Conservation (phyloP, 2,329 filamentous ascomycete genomes). For the Elsinoe arachidis region DNA sequence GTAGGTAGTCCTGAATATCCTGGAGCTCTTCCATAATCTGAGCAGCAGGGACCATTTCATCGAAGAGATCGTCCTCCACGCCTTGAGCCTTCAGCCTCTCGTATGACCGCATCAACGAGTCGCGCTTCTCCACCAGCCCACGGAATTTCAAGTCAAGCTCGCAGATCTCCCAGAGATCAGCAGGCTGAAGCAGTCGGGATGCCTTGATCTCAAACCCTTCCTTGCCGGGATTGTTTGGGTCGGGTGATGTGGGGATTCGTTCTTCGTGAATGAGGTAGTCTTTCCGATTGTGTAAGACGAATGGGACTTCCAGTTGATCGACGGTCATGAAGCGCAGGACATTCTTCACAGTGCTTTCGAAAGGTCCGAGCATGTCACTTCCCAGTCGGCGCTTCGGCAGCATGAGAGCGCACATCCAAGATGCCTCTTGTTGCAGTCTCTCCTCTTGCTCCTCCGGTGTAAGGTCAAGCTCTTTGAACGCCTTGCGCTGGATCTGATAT, state of each 20-base stretch:
- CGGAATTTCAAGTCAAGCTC: constrained; percentile 94
- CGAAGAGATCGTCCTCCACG: constrained; percentile 59
- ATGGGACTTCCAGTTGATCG: constrained; percentile 90
- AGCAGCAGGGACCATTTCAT: constrained; percentile 71
- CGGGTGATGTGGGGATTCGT: constrained; percentile 54
- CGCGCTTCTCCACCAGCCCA: constrained; percentile 84
- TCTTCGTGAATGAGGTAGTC: constrained; percentile 91
- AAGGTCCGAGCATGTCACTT: constrained; percentile 66
- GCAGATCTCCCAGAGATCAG: constrained; percentile 89
- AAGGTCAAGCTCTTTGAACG: constrained; percentile 69
- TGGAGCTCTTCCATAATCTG: constrained; percentile 91
- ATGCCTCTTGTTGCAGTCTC: constrained; percentile 68
- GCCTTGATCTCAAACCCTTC: constrained; percentile 66
- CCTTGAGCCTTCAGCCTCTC: constrained; percentile 53
- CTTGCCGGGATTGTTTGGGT: constrained; percentile 58
- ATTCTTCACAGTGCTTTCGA: constrained; percentile 80
- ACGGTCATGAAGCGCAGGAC: constrained; percentile 92
- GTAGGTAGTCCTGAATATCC: constrained; percentile 90
- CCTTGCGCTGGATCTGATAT: constrained; percentile 82
- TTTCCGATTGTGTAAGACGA: constrained; percentile 96
- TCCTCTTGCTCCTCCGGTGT: constrained; percentile 61
- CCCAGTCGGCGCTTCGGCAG: constrained; percentile 66
- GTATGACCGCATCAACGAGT: constrained; percentile 70
- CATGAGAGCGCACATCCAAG: constrained; percentile 85
- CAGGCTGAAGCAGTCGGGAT: constrained; percentile 83